These are phyloP conservation scores for Trichoderma guizhouense DNA, from an alignment of 2,329 filamentous ascomycete genomes.

Conservation along the genomic window DNA sequence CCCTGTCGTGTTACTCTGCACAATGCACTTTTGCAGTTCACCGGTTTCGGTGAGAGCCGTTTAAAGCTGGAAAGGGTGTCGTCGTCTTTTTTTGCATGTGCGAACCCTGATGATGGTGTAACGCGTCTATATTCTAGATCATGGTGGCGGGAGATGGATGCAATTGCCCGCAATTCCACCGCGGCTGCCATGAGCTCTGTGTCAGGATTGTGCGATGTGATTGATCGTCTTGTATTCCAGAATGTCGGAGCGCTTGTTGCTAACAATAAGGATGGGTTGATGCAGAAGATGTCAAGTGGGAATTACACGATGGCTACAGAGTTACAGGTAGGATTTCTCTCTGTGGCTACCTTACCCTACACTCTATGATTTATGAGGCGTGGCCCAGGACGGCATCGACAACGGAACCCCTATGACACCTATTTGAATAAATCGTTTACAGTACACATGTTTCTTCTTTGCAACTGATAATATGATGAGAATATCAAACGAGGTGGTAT, in stretches of 20 bases:
- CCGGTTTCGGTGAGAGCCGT: slow-evolving; percentile 1
- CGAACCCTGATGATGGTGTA: neutral
- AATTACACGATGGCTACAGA: neutral
- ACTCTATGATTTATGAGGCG: too few relatives aligned
- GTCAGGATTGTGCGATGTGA: neutral
- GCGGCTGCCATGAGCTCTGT: neutral
- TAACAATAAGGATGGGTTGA: neutral
- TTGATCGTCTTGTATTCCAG: neutral
- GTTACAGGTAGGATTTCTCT: neutral
- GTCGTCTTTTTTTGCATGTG: neutral
- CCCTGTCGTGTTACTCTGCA: slow-evolving; percentile 8
- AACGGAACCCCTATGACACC: neutral
- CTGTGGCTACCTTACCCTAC: neutral
- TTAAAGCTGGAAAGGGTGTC: neutral
- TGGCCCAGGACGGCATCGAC: neutral
- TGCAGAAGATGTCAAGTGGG: neutral
- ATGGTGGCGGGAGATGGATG: neutral
- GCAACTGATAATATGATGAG: neutral
- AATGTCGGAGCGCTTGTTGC: neutral
- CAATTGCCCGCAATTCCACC: neutral
- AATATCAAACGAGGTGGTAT: neutral
- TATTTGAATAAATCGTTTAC: neutral
- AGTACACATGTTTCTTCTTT: neutral
- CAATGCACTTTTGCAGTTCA: slow-evolving; percentile 2
- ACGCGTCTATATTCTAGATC: neutral